Percentiles rank a stretch among this genome's conserved stretches.
These are phyloP conservation scores for Balakata baccata DNA, from an alignment of 345 rosid genomes.

Conservation along the genomic window DNA sequence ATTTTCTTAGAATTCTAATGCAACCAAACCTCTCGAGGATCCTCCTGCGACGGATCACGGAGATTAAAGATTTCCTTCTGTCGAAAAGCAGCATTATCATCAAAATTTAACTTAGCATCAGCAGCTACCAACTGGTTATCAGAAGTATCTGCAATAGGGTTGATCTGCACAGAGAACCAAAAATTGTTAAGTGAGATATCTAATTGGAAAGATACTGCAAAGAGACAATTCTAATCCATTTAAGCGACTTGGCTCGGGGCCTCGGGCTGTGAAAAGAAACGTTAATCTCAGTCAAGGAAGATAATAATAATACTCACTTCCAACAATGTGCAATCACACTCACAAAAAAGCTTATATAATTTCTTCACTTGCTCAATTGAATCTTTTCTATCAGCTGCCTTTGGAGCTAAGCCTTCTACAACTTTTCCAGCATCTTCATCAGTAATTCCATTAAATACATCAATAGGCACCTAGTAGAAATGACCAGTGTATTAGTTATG, in stretches of 20 bases:
- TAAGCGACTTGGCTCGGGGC: not conserved
- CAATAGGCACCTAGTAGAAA: slow-evolving; percentile 74
- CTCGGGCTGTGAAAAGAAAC: not conserved
- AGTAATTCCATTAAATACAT: slow-evolving; percentile 89
- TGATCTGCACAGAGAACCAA: slow-evolving; percentile 50
- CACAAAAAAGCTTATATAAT: slow-evolving; percentile 79
- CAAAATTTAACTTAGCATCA: slow-evolving; percentile 98
- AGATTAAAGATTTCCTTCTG: slow-evolving; percentile 75
- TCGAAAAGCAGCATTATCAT: slow-evolving; percentile 95
- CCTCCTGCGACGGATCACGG: slow-evolving; percentile 96
- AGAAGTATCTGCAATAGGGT: slow-evolving; percentile 96
- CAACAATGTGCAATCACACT: slow-evolving; percentile 84
- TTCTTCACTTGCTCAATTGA: slow-evolving; percentile 97
- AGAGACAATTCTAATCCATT: not conserved
- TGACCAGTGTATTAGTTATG: slow-evolving; percentile 15
- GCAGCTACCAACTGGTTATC: slow-evolving; percentile 87
- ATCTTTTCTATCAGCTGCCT: slow-evolving; percentile 70
- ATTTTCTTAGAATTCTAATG: not conserved
- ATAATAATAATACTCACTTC: slow-evolving; percentile 60
- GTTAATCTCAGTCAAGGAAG: not conserved
- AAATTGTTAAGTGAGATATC: no score
- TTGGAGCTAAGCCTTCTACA: slow-evolving; percentile 91
- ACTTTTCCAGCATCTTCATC: slow-evolving; percentile 97
- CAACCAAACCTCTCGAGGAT: slow-evolving; percentile 81
- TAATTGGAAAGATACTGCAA: not conserved